Evolutionary conservation across 257 asterid species (phyloP), one percentile per base, ranked within the genome.

Genomic region (Avicennia marina): DNA sequence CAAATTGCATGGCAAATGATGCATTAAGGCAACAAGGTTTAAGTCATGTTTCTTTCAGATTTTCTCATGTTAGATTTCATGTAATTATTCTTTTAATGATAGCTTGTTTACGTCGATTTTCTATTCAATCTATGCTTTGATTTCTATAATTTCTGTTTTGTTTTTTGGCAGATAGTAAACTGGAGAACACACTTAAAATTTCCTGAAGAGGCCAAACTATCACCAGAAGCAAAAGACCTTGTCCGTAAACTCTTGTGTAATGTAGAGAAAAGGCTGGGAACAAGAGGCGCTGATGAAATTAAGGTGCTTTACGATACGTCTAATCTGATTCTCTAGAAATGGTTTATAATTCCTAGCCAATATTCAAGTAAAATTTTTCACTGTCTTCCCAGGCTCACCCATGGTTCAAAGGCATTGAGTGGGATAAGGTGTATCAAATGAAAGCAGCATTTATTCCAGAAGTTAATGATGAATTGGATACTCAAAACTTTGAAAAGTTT

Each of bases 221-320:
- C 95, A 22, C 75, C 81, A 1, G 95, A 89, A 73, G 94, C 95
- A 11, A 89, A 89, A 69, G 95, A 89, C 72, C 97, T 89, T 64
- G 81, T 87, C 40, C 64, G 88, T 60, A 83, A 84, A 60, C 81
- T 87, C 32, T 66, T 84, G 72, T 87, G 95, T 65, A 81, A 87
- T 55, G 94, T 87, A 60, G 94, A 87, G 40, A 80, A 79, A 71
- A 75, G 95, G 68, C 90, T 87, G 63, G 94, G 94, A 38, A 87
- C 95, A 9, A 77, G 83, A 66, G 95, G 95, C 22, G 88, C 90
- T 27, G 45, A 74, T 69, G 94, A 86, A 75, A 86, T 86, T 61
- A 86, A 86, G 94, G 95, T 86, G 47, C 44, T 54, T 34, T 51
- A 11, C 56, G 41, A 24, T 58, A 46, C 46, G 42, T 66, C 33